Evolutionary conservation across 208 protist genomes (phyloP), one percentile per base, ranked within the genome.

Genomic region (Leishmania tropica): DNA sequence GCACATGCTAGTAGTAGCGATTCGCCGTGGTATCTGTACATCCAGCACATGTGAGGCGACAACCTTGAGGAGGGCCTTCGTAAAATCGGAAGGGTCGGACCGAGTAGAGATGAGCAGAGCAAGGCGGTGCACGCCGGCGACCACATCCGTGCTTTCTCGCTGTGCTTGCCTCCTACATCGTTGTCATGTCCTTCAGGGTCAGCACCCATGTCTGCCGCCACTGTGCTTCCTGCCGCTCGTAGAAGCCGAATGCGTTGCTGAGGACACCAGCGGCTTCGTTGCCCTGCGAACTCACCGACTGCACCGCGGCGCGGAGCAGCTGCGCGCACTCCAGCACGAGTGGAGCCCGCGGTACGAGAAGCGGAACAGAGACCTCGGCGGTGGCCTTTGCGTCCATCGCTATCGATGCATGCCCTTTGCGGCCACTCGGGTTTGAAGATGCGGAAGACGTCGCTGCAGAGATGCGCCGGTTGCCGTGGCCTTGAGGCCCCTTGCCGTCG

Each of bases 181-280:
- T 85, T 40, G 47, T 35, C n/a, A 96, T 75, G 47, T 84, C 86
- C 17, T 85, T 67, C 37, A 95, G 47, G 35, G 87, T 91, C 24
- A 95, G 89, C 3, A 67, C 76, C 94, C 94, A 97, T 47, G 84
- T 92, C 54, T 92, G 82, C 58, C 71, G 56, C 85, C 92, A 94
- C 81, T 89, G 82, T 40, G 56, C 79, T 81, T 96, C 94, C 24
- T 90, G 85, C 40, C 87, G 83, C 75, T 83, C 77, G 90, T 89
- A 95, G 37, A 87, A 78, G 28, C 77, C 79, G 73, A 97, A 96
- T 21, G 87, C 73, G 1, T 81, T 85, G 68, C 78, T 89, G 51
- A 90, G 75, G n/a, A 88, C 81, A 40, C 77, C 79, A 13, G 85
- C 89, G 15, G 90, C 89, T 35, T 91, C 87, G 47, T 78, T 71